These are phyloP conservation scores for Paraconiothyrium sp. DNA, from an alignment of 2,329 filamentous ascomycete genomes.

Conservation along the genomic window DNA sequence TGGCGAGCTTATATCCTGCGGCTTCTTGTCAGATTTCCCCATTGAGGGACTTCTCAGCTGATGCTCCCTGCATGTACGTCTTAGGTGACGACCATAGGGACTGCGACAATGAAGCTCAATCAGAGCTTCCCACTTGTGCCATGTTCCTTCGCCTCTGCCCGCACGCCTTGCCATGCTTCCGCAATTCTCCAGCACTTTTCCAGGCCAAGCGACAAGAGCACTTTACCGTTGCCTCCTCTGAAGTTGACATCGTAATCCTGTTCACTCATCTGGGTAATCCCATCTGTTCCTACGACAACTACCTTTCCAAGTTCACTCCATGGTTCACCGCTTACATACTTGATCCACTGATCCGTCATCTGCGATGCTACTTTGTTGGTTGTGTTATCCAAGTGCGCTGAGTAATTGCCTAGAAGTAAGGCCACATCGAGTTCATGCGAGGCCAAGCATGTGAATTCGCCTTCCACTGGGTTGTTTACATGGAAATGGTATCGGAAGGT, in stretches of 20 bases:
- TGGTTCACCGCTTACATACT: slow-evolving; percentile 34
- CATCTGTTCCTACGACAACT: slow-evolving; percentile 31
- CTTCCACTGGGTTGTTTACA: slow-evolving; percentile 38
- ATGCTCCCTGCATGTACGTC: too few relatives aligned
- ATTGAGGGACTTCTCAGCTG: too few relatives aligned
- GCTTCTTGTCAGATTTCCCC: too few relatives aligned
- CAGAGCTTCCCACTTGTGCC: neutral
- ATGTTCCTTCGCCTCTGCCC: slow-evolving; percentile 24
- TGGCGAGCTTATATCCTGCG: too few relatives aligned
- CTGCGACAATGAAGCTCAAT: neutral
- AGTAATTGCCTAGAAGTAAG: slow-evolving; percentile 40
- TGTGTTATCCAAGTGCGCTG: slow-evolving; percentile 25
- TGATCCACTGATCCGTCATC: slow-evolving; percentile 38
- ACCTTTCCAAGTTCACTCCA: slow-evolving; percentile 33
- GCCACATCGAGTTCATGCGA: slow-evolving; percentile 45
- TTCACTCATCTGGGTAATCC: slow-evolving; percentile 25
- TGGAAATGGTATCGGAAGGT: slow-evolving; percentile 42
- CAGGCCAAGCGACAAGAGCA: slow-evolving; percentile 32
- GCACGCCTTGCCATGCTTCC: slow-evolving; percentile 42
- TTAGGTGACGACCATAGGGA: too few relatives aligned
- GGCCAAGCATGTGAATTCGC: slow-evolving; percentile 30
- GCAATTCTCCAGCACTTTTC: slow-evolving; percentile 36
- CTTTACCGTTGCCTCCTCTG: slow-evolving; percentile 32
- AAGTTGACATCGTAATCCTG: slow-evolving; percentile 34
- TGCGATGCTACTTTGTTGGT: slow-evolving; percentile 21